Percentiles rank a stretch among this genome's conserved stretches.
Evolutionary conservation across 345 rosid species (phyloP).

Genomic region (Eucalyptus cladocalyx): DNA sequence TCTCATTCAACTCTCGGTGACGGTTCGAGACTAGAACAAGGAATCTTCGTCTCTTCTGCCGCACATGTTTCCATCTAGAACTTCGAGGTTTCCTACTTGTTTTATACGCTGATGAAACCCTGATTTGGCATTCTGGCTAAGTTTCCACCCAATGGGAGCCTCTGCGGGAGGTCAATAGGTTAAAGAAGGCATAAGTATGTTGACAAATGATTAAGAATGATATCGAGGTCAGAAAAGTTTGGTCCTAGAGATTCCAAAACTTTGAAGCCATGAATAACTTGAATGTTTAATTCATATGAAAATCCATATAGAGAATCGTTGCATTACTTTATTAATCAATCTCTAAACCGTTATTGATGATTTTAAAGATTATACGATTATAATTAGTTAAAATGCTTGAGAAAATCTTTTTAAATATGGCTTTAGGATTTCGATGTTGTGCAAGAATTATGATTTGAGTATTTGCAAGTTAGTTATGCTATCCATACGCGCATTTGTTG

Average conservation of each 20-base stretch:
- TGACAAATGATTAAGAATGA: background rate
- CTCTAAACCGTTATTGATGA: background rate
- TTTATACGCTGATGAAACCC: background rate
- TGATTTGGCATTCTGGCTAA: background rate
- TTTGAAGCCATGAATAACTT: background rate
- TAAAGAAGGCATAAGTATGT: background rate
- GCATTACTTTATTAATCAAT: background rate
- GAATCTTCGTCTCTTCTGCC: background rate
- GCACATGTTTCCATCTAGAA: background rate
- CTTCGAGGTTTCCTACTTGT: background rate
- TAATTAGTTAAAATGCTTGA: background rate
- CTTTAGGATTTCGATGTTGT: background rate
- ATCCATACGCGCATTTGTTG: background rate
- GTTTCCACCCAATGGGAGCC: background rate
- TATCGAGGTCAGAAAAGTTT: background rate
- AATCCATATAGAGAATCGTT: background rate
- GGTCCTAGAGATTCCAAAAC: background rate
- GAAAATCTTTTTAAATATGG: background rate
- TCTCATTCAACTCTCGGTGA: background rate
- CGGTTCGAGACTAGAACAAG: background rate
- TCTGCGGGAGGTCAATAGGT: background rate
- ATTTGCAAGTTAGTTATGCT: background rate
- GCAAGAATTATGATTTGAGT: background rate
- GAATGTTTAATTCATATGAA: background rate
- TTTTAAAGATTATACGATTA: background rate